Conservation (phyloP, 805 yeast genomes). For the Metschnikowia cerradonensis region DNA sequence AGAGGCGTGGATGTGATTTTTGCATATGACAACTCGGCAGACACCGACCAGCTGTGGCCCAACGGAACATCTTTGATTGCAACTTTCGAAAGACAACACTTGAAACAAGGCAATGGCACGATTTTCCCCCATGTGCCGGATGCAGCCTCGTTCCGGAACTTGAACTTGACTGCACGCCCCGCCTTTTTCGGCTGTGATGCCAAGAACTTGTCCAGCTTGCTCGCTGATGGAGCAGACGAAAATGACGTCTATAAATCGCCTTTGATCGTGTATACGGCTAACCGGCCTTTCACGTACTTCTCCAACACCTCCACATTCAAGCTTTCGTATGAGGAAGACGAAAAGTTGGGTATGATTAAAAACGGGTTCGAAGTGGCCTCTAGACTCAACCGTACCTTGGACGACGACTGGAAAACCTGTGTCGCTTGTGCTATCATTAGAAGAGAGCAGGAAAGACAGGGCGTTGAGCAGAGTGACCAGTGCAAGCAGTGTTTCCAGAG, state of each 20-base stretch:
- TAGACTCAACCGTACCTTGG: conserved; percentile 58
- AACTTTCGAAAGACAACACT: conserved; percentile 30
- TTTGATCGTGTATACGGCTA: conserved; percentile 28
- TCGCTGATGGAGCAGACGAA: conserved; percentile 12
- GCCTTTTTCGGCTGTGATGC: conserved; percentile 29
- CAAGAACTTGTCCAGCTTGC: conserved; percentile 20
- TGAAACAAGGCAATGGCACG: conserved; percentile 23
- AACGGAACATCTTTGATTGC: conserved; percentile 38
- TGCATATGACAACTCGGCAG: conserved; percentile 37
- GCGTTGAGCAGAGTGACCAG: conserved; percentile 57
- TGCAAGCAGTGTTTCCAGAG: conserved; percentile 66
- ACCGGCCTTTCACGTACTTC: conserved; percentile 26
- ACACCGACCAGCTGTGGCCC: conserved; percentile 38
- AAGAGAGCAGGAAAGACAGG: conserved; percentile 69
- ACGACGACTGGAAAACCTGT: conserved; percentile 66
- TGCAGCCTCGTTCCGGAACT: conserved; percentile 17
- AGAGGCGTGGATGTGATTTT: conserved; percentile 39
- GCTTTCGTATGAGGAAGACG: conserved; percentile 22
- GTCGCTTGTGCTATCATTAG: conserved; percentile 80
- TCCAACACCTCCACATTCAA: conserved; percentile 28
- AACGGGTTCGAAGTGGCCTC: conserved; percentile 28
- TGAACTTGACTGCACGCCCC: conserved; percentile 22
- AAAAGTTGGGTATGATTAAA: conserved; percentile 22
- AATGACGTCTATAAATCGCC: conserved; percentile 18
- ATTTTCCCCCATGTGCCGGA: conserved; percentile 27